phyloP scores from a whole-genome alignment of 2,329 filamentous ascomycete genomes.

The Mariannaea elegans region DNA sequence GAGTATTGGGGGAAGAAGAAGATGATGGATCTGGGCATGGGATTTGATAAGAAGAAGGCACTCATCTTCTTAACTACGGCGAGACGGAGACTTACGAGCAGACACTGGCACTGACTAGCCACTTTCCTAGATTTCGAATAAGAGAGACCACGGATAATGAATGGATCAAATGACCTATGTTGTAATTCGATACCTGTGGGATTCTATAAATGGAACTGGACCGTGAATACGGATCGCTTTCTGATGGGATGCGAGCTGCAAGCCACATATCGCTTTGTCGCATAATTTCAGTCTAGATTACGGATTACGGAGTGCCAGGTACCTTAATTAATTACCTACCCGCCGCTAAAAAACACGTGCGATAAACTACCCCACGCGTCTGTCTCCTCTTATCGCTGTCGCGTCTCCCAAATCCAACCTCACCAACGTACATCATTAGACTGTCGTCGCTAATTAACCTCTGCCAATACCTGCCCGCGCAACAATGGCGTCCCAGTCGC shows the following conservation, averaged over 20 bases:
- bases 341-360: conserved; percentile 28
- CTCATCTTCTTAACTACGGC: conserved; percentile 12
- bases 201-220: background rate
- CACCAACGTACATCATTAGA: conserved; percentile 16
- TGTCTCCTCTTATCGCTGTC: conserved; percentile 25
- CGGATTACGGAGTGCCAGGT: too few relatives aligned
- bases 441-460: background rate
- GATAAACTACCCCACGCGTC: conserved; percentile 35
- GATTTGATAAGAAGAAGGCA: conserved; percentile 13
- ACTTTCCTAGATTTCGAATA: conserved; percentile 25
- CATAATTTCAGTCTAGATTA: too few relatives aligned
- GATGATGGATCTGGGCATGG: conserved; percentile 8
- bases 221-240: background rate
- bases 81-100: conserved; percentile 16
- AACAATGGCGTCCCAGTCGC: conserved; percentile 35
- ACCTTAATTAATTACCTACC: too few relatives aligned
- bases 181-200: too few relatives aligned
- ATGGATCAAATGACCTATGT: too few relatives aligned
- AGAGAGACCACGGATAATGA: background rate
- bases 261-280: too few relatives aligned
- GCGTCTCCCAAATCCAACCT: conserved; percentile 28
- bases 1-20: background rate
- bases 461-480: background rate
- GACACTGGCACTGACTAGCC: conserved; percentile 22
- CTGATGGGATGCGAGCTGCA: conserved; percentile 16